Evolutionary conservation across 805 yeast species (phyloP).

Genomic region (Torulaspora delbrueckii): DNA sequence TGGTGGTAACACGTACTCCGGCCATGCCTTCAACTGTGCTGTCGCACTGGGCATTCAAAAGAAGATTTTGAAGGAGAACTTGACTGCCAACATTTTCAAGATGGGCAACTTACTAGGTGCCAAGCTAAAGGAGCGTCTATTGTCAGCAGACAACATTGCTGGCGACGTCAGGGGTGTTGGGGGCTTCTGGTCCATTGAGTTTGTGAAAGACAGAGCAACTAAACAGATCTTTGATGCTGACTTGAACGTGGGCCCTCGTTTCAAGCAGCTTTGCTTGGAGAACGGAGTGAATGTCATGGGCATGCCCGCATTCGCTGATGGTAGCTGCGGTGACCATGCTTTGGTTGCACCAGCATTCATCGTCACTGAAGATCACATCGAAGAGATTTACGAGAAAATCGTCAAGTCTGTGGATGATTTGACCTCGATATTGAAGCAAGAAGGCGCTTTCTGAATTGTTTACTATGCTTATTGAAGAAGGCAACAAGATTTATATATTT

Average conservation of each 20-base stretch:
- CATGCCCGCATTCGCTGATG: slow-evolving; percentile 42
- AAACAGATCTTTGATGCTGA: slow-evolving; percentile 44
- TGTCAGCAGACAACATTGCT: slow-evolving; percentile 36
- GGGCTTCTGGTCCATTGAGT: slow-evolving; percentile 54
- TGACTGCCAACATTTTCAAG: slow-evolving; percentile 41
- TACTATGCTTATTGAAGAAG: neutral
- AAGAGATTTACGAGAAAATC: slow-evolving; percentile 39
- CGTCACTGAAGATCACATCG: slow-evolving; percentile 41
- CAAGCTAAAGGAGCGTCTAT: slow-evolving; percentile 34
- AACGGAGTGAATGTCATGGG: slow-evolving; percentile 49
- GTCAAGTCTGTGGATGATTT: slow-evolving; percentile 39
- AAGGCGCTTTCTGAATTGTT: slow-evolving; percentile 9
- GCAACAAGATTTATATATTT: neutral
- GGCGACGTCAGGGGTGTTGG: slow-evolving; percentile 65
- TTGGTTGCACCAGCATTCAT: slow-evolving; percentile 45
- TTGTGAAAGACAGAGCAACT: slow-evolving; percentile 49
- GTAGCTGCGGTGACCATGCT: slow-evolving; percentile 38
- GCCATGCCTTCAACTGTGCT: slow-evolving; percentile 43
- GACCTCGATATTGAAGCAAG: slow-evolving; percentile 13
- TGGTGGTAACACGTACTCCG: slow-evolving; percentile 49
- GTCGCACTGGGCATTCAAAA: slow-evolving; percentile 46
- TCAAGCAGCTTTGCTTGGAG: slow-evolving; percentile 36
- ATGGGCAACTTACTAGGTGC: slow-evolving; percentile 42
- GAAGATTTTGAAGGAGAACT: slow-evolving; percentile 34
- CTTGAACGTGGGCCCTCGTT: slow-evolving; percentile 36